Base-by-base conservation (phyloP, 2,329 filamentous ascomycete species). In the Penicillium paneum region DNA sequence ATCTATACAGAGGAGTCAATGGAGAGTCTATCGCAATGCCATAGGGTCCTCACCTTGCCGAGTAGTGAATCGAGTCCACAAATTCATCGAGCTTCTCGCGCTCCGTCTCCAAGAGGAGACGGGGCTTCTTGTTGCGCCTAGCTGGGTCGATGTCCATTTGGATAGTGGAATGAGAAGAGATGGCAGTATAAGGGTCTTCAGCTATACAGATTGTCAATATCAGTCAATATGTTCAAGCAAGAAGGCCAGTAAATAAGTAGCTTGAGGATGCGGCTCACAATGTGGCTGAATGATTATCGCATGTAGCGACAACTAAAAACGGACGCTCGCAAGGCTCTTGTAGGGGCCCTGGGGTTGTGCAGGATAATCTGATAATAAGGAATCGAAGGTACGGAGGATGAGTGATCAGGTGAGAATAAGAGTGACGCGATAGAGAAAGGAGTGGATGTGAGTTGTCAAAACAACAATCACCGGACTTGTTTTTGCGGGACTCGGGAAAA, bases 21-120 rank as follows among this genome's bases (percentile, higher is more conserved):
- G 32, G 29, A 63, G 55, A 35, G 32, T 53, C 35, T 36, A 32
- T 13, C 15, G 10, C n/a, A 19, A 19, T 51, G 11, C 8, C 26
- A 40, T 29, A 24, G 29, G 17, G 45, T 52, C 70, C 82, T 67
- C 79, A 96, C 91, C 91, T 85, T 60, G 89, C 84, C 49, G 93
- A 97, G 78, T 99, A 99, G 76, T 97, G 92, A 66, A 99, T 99
- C 31, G 85, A 84, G 67, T 97, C 91, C 63, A 94, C 85, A 71
- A 90, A 97, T 74, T 97, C 92, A 58, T 97, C 91, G 55, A 99
- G 81, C 57, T 88, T 85, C 63, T 88, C 85, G 62, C 89, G 86
- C 81, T 99, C 94, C 17, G 81, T 77, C 60, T 97, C 91, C 31
- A 87, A 85, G 54, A 99, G 78, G 59, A 87, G 83, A 58, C 93